Evolutionary conservation across 1,284 basidiomycete genomes (phyloP).

Genomic region (Cerioporus squamosus): DNA sequence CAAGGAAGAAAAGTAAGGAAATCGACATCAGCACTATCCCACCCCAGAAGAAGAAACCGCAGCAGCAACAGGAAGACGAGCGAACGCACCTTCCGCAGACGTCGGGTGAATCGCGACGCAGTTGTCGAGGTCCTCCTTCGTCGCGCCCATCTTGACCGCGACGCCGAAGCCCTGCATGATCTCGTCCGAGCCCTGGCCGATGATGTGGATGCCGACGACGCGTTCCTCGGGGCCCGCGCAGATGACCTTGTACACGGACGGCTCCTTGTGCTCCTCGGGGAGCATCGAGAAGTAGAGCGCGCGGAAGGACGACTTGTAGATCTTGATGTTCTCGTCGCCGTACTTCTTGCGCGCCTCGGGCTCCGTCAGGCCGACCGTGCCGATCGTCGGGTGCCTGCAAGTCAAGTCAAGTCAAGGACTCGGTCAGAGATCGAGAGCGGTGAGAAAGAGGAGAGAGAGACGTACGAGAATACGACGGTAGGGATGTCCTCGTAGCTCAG

Average conservation of each 20-base stretch:
- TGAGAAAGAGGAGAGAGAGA: conserved; percentile 22
- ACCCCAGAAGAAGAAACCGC: not conserved
- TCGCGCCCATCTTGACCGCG: conserved; percentile 95
- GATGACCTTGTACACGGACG: conserved; percentile 93
- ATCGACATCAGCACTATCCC: too few relatives aligned
- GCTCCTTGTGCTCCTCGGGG: conserved; percentile 87
- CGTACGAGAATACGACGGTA: conserved; percentile 92
- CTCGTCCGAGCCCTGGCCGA: conserved; percentile 91
- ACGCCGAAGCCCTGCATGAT: conserved; percentile 94
- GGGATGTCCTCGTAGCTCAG: conserved; percentile 92
- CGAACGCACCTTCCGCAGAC: conserved; percentile 66
- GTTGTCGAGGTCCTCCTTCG: conserved; percentile 84
- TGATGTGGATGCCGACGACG: conserved; percentile 93
- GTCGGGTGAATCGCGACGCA: conserved; percentile 94
- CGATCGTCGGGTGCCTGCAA: conserved; percentile 92
- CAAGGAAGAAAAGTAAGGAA: not conserved
- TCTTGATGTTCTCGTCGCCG: conserved; percentile 85
- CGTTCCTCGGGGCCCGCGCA: conserved; percentile 88
- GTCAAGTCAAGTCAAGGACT: not conserved
- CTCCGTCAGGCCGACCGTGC: conserved; percentile 92
- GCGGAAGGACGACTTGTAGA: conserved; percentile 85
- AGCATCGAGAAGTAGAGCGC: conserved; percentile 90
- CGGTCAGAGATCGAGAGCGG: not conserved
- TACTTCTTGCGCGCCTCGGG: conserved; percentile 87
- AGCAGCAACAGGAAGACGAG: not conserved